phyloP scores from a whole-genome alignment of 371 early-diverging fungal species.

The Mortierella sp. region DNA sequence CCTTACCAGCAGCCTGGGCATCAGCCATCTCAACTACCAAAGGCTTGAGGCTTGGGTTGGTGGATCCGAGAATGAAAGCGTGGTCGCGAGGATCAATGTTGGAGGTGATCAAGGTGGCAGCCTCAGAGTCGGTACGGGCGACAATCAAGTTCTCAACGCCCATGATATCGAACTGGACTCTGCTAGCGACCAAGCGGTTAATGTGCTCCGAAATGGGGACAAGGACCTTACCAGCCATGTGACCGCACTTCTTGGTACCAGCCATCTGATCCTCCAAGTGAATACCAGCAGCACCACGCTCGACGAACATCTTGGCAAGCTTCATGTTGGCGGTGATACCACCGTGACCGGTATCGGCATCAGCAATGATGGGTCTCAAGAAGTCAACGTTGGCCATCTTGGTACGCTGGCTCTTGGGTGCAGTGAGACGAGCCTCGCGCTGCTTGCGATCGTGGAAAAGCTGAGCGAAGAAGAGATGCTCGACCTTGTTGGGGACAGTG shows the following conservation, averaged over 20 bases:
- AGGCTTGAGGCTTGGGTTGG: constrained; percentile 82
- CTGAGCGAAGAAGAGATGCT: constrained; percentile 98
- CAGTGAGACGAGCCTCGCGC: constrained; percentile 86
- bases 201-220: constrained; percentile 98
- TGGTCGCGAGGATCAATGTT: constrained; percentile 98
- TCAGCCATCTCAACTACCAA: constrained; percentile 84
- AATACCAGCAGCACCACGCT: constrained; percentile 92
- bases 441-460: constrained; percentile 98
- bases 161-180: constrained; percentile 99
- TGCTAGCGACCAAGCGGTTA: constrained; percentile 95
- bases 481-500: constrained; percentile 99
- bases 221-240: constrained; percentile 99
- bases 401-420: constrained; percentile 78
- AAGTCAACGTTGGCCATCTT: constrained; percentile 87
- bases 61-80: constrained; percentile 93
- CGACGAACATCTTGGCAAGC: constrained; percentile 94
- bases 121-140: constrained; percentile 98
- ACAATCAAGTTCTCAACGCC: constrained; percentile 95
- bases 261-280: constrained; percentile 97
- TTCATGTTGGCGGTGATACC: constrained; percentile 95
- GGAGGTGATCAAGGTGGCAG: constrained; percentile 95
- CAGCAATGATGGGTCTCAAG: constrained; percentile 96
- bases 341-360: constrained; percentile 98
- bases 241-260: constrained; percentile 98
- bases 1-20: constrained; percentile 81